A percentile compares a stretch with the other conserved stretches of the same genome.
phyloP scores from a whole-genome alignment of 2,329 filamentous ascomycete species.

The Gaeumannomyces sp. region DNA sequence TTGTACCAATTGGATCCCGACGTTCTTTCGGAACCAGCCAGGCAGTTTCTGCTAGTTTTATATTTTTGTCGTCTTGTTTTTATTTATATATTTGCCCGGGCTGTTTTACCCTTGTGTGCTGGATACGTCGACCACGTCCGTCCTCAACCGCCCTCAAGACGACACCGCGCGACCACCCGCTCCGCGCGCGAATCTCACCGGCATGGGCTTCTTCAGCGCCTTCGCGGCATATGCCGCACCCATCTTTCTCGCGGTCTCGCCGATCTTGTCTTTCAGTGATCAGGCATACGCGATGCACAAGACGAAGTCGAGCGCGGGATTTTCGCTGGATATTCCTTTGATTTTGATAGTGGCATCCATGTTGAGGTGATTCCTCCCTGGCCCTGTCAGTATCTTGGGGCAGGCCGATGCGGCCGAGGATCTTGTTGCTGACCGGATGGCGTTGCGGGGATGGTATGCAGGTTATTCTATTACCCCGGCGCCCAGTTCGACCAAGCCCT shows the following conservation, averaged over 20 bases:
- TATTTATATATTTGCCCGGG: conserved; percentile 1
- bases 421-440: conserved; percentile 3
- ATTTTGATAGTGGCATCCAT: conserved; percentile 67
- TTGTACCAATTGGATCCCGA: not conserved
- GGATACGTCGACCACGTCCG: not conserved
- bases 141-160: not conserved
- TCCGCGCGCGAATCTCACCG: not conserved
- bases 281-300: conserved; percentile 60
- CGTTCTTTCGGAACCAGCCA: not conserved
- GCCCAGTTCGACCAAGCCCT: conserved; percentile 58
- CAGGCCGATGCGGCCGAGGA: not conserved
- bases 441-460: conserved; percentile 20
- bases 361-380: conserved; percentile 42
- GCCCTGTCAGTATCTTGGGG: no score
- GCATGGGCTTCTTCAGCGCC: conserved; percentile 38
- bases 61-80: not conserved
- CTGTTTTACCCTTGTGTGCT: not conserved
- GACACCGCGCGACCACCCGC: not conserved
- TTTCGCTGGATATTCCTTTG: conserved; percentile 64
- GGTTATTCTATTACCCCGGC: conserved; percentile 65
- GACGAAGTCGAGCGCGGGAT: conserved; percentile 53
- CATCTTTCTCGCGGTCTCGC: conserved; percentile 57
- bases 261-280: conserved; percentile 59
- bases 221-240: conserved; percentile 54
- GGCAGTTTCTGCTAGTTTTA: not conserved